phyloP scores from a whole-genome alignment of 805 yeast species.

The Yamadazyma paraphyllophila region DNA sequence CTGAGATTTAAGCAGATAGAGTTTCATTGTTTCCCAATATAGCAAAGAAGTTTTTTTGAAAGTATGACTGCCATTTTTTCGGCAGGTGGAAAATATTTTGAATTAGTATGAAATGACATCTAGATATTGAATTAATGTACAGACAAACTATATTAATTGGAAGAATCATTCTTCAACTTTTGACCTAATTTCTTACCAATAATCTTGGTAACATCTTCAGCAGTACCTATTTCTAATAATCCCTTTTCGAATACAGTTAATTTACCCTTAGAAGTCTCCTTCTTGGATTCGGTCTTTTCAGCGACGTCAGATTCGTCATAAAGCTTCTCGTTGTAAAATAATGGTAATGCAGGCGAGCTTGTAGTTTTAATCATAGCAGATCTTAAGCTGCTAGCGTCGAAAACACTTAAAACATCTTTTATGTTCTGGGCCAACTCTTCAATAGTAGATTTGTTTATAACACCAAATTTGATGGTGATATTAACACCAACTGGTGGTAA shows the following conservation, averaged over 20 bases:
- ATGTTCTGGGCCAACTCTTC: conserved; percentile 58
- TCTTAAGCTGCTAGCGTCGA: conserved; percentile 49
- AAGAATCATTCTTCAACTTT: conserved; percentile 10
- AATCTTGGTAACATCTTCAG: conserved; percentile 64
- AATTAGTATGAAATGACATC: no score
- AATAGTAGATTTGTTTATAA: conserved; percentile 36
- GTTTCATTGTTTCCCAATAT: not conserved
- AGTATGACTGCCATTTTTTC: not conserved
- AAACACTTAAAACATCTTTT: conserved; percentile 48
- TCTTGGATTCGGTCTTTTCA: conserved; percentile 22
- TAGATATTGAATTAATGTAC: conserved; percentile 5
- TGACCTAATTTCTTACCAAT: conserved; percentile 54
- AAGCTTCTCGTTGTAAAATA: conserved; percentile 64
- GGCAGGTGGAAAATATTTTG: no score
- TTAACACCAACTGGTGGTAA: conserved; percentile 73
- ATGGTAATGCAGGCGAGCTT: conserved; percentile 80
- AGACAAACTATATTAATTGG: conserved; percentile 8
- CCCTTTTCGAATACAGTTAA: conserved; percentile 69
- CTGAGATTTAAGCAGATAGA: not conserved
- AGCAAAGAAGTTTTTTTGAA: not conserved
- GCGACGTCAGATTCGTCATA: conserved; percentile 48
- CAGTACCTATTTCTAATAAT: conserved; percentile 76
- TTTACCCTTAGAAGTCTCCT: conserved; percentile 24
- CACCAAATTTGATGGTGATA: conserved; percentile 66
- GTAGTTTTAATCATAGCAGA: conserved; percentile 64